Percentiles rank a stretch among this genome's conserved stretches.
Conservation (phyloP, 768 basidiomycete species). For the Collybia nuda region DNA sequence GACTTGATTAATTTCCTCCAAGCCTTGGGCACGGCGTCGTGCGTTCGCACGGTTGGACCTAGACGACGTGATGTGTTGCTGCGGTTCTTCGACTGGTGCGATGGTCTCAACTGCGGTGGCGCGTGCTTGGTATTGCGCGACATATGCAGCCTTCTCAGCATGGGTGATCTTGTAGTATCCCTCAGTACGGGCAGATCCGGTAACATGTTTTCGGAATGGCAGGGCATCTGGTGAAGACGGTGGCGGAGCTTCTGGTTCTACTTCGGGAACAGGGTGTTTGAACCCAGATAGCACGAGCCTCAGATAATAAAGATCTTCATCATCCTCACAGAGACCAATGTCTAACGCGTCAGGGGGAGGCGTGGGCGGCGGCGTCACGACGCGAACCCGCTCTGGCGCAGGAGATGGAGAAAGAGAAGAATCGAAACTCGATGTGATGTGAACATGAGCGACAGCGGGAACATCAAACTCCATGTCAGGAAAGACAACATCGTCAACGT, state of each 20-base stretch:
- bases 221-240: conserved; percentile 38
- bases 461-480: conserved; percentile 49
- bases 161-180: conserved; percentile 96
- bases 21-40: conserved; percentile 84
- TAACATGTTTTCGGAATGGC: conserved; percentile 72
- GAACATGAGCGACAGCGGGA: conserved; percentile 51
- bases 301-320: conserved; percentile 86
- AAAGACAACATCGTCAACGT: conserved; percentile 50
- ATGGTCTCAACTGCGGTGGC: conserved; percentile 36
- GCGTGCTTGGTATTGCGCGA: conserved; percentile 82
- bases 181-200: conserved; percentile 89
- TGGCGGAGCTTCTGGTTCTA: conserved; percentile 18
- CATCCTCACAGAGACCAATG: conserved; percentile 72
- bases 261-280: conserved; percentile 22
- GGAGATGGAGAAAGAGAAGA: conserved; percentile 53
- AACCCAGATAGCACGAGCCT: conserved; percentile 54
- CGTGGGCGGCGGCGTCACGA: conserved; percentile 39
- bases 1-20: conserved; percentile 94
- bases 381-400: conserved; percentile 27
- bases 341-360: conserved; percentile 54
- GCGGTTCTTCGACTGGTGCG: conserved; percentile 45
- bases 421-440: conserved; percentile 39
- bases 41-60: conserved; percentile 92
- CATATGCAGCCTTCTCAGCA: conserved; percentile 87
- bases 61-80: conserved; percentile 67